A percentile compares a stretch with the other conserved stretches of the same genome.
These are phyloP conservation scores for Beauveria sp. DNA, from an alignment of 2,329 filamentous ascomycete species.

Conservation along the genomic window DNA sequence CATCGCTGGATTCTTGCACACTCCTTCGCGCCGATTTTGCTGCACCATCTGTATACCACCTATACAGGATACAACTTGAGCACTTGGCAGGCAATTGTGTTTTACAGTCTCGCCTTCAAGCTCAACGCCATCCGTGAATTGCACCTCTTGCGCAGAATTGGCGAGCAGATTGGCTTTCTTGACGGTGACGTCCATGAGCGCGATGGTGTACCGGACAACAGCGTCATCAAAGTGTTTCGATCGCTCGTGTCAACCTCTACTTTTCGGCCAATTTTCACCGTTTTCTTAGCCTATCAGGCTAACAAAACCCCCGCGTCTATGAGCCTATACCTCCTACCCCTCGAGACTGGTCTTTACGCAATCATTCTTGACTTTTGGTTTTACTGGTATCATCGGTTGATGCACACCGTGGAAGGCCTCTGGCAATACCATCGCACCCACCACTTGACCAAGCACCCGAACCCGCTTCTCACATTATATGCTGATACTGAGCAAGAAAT, in stretches of 20 bases:
- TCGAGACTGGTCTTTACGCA: conserved; percentile 26
- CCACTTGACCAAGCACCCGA: conserved; percentile 37
- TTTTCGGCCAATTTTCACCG: conserved; percentile 17
- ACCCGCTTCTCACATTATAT: conserved; percentile 31
- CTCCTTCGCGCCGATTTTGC: conserved; percentile 18
- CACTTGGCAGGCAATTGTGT: conserved; percentile 4
- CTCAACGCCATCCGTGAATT: conserved; percentile 22
- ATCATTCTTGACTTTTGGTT: conserved; percentile 30
- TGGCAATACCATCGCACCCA: conserved; percentile 36
- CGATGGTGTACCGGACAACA: conserved; percentile 27
- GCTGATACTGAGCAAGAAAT: conserved; percentile 35
- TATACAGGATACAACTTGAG: conserved; percentile 13
- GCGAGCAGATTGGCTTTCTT: conserved; percentile 23
- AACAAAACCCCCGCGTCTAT: conserved; percentile 12
- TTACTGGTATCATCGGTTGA: conserved; percentile 24
- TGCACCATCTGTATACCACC: conserved; percentile 15
- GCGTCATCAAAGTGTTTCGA: conserved; percentile 17
- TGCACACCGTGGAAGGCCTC: conserved; percentile 30
- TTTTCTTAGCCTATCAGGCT: conserved; percentile 20
- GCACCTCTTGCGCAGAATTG: conserved; percentile 22
- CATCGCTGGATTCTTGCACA: conserved; percentile 27
- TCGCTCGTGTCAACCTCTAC: conserved; percentile 18
- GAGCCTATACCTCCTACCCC: conserved; percentile 20
- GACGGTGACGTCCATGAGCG: conserved; percentile 24
- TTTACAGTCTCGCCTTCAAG: conserved; percentile 26